Percentiles rank a stretch among this genome's conserved stretches.
Conservation (phyloP, 192 early-diverging fungal genomes). For the Entomortierella beljakovae region DNA sequence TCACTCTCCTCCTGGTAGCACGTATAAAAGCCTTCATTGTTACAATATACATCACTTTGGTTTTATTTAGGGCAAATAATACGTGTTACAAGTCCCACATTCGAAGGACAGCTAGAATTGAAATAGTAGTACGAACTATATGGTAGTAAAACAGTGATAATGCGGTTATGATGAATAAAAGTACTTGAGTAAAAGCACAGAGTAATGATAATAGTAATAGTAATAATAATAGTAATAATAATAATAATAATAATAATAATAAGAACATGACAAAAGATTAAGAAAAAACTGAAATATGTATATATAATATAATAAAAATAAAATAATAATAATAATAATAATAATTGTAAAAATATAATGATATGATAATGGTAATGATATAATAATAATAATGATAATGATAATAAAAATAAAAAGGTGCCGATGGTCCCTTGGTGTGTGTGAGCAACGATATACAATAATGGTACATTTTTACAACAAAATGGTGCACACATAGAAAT, state of each 20-base stretch:
- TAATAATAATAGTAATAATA: neutral
- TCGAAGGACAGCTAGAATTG: neutral
- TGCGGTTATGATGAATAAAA: constrained; percentile 18
- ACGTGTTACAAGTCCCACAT: constrained; percentile 6
- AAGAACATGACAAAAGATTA: neutral
- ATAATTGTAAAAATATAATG: too few relatives aligned
- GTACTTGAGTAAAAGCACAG: constrained; percentile 39
- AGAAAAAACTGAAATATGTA: too few relatives aligned
- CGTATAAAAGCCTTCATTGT: neutral
- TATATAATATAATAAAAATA: neutral
- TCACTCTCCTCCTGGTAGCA: too few relatives aligned
- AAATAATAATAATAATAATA: neutral
- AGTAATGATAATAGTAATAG: neutral
- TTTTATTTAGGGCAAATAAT: constrained; percentile 17
- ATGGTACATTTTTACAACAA: constrained; percentile 47
- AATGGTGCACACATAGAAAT: constrained; percentile 24
- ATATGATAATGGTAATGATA: neutral
- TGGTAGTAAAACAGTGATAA: constrained; percentile 30
- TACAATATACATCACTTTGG: constrained; percentile 17
- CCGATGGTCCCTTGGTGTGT: neutral
- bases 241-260: neutral
- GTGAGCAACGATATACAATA: constrained; percentile 32
- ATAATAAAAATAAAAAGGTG: neutral
- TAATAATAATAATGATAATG: constrained; percentile 6
- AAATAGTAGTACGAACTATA: constrained; percentile 1